phyloP scores from a whole-genome alignment of 495 filamentous ascomycete species.

The Podospora pseudocomata region DNA sequence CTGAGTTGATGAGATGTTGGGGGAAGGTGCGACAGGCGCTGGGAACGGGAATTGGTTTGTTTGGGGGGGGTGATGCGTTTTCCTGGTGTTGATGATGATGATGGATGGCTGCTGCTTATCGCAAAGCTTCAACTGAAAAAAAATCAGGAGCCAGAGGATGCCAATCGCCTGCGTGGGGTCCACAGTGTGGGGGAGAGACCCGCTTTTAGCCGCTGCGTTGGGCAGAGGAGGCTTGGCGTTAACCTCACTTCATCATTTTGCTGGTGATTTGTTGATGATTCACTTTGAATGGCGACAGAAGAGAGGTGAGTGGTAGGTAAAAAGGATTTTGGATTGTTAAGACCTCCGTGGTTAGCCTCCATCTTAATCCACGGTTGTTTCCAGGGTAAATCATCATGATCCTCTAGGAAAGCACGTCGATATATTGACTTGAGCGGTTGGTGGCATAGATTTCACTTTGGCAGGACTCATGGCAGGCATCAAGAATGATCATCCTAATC shows the following conservation, averaged over 20 bases:
- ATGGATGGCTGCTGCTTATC: constrained; percentile 19
- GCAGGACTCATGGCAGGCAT: neutral
- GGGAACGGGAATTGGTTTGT: neutral
- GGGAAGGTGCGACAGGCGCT: neutral
- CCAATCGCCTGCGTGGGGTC: constrained; percentile 8
- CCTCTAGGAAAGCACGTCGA: too few species aligned
- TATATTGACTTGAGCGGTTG: too few species aligned
- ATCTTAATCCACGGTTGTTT: too few species aligned
- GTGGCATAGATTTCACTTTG: too few species aligned
- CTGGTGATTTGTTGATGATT: neutral
- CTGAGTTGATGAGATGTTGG: neutral
- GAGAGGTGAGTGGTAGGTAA: too few species aligned
- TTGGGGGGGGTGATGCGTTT: constrained; percentile 5
- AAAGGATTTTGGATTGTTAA: too few species aligned
- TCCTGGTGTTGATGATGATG: constrained; percentile 5
- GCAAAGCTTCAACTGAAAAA: constrained; percentile 17
- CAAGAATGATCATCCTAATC: neutral
- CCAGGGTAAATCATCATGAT: too few species aligned
- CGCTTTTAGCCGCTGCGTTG: constrained; percentile 28
- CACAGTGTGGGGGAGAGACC: constrained; percentile 19
- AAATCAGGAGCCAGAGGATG: constrained; percentile 15
- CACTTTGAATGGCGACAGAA: too few species aligned
- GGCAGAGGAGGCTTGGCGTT: neutral
- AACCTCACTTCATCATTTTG: neutral
- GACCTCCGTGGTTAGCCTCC: too few species aligned